phyloP scores from a whole-genome alignment of 2,329 filamentous ascomycete genomes.

The Fusarium oxysporum region DNA sequence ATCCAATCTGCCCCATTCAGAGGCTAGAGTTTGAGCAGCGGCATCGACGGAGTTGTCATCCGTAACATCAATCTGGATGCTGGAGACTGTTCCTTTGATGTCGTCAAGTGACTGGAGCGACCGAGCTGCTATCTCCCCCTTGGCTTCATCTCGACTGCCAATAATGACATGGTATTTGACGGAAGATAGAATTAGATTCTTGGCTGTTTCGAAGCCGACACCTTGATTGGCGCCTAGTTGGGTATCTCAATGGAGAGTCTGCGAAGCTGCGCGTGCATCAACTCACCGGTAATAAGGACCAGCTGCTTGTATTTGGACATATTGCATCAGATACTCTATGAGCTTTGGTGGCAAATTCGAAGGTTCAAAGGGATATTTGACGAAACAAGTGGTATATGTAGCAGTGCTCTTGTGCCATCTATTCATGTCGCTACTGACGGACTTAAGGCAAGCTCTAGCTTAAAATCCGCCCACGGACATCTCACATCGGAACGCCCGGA shows the following conservation, averaged over 20 bases:
- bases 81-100: conserved; percentile 20
- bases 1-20: conserved; percentile 20
- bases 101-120: not conserved
- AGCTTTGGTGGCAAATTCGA: rapidly evolving
- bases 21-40: not conserved
- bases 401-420: rapidly evolving
- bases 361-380: rapidly evolving
- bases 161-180: conserved; percentile 20
- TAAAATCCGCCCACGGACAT: conserved; percentile 2
- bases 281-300: conserved; percentile 22
- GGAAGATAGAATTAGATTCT: conserved; percentile 6
- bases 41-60: conserved; percentile 5
- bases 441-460: not conserved
- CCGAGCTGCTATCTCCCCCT: not conserved
- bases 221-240: conserved; percentile 25
- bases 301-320: conserved; percentile 21
- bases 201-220: conserved; percentile 22
- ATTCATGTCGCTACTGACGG: not conserved
- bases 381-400: not conserved
- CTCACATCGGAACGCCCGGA: not conserved
- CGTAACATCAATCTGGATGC: conserved; percentile 5
- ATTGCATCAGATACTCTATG: rapidly evolving
- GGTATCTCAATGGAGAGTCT: not conserved
- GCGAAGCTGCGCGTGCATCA: too few species aligned
- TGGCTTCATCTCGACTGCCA: conserved; percentile 13